phyloP scores from a whole-genome alignment of 202 grass and related monocot genomes.

The Schoenoplectus triqueter region DNA sequence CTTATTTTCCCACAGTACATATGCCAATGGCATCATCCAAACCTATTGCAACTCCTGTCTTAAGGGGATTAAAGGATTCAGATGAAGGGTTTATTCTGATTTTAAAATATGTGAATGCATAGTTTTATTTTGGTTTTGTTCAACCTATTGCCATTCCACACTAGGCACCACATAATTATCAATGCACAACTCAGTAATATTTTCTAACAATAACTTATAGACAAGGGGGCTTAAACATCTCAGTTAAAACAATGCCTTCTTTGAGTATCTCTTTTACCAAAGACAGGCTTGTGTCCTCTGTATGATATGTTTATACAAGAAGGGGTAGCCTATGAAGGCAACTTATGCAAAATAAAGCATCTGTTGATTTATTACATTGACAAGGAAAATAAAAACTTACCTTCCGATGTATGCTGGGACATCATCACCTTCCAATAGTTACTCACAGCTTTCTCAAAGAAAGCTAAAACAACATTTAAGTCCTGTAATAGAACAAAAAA shows the following conservation, averaged over 20 bases:
- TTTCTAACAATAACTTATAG: constrained; percentile 8
- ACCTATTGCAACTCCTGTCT: background rate
- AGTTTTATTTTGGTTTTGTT: background rate
- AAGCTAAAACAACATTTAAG: constrained; percentile 74
- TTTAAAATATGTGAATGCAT: constrained; percentile 4
- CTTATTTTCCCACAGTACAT: background rate
- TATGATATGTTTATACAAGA: constrained; percentile 45
- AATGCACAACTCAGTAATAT: constrained; percentile 1
- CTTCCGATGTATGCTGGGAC: constrained; percentile 48
- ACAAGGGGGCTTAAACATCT: constrained; percentile 36
- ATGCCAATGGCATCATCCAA: background rate
- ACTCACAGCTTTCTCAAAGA: constrained; percentile 74
- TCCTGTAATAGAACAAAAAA: constrained; percentile 54
- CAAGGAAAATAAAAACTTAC: constrained; percentile 48
- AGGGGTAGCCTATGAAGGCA: constrained; percentile 33
- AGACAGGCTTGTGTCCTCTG: constrained; percentile 40
- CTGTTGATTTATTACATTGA: constrained; percentile 34
- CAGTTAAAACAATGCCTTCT: constrained; percentile 40
- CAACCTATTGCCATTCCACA: background rate
- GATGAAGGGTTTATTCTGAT: background rate
- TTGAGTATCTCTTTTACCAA: constrained; percentile 48
- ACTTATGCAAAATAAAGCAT: constrained; percentile 38
- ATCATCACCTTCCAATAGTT: constrained; percentile 67
- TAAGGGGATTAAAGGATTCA: constrained; percentile 19
- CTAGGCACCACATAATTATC: background rate